Conservation (phyloP, 148 eudicot genomes). For the Vaccinium macrocarpon region DNA sequence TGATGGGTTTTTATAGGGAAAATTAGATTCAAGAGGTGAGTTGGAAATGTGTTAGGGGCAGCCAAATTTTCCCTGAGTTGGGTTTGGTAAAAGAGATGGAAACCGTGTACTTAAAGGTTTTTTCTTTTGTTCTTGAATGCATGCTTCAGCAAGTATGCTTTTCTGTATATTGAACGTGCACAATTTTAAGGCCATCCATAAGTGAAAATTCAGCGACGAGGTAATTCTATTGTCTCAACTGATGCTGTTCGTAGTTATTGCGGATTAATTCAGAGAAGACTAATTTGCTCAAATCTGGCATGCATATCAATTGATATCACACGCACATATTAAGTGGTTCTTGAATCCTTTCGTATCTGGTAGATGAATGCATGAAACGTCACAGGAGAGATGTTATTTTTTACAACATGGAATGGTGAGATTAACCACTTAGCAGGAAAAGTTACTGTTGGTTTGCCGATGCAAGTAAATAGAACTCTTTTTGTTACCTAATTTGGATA, state of each 20-base stretch:
- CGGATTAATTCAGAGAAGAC: not conserved
- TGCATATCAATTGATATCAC: not conserved
- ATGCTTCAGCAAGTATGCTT: not conserved
- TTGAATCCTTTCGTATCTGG: constrained; percentile 36
- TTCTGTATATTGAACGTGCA: constrained; percentile 72
- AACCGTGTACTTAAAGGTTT: no score
- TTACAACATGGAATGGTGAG: constrained; percentile 95
- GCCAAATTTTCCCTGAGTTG: no score
- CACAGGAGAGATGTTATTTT: constrained; percentile 83
- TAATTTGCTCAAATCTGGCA: not conserved
- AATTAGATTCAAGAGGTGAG: no score
- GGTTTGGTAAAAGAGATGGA: no score
- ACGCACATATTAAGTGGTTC: not conserved
- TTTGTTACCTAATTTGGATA: not conserved
- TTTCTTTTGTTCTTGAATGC: not conserved
- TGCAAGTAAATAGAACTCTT: not conserved
- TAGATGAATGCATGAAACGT: constrained; percentile 90
- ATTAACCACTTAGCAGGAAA: constrained; percentile 7
- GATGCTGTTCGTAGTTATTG: not conserved
- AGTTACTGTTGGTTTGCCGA: not conserved
- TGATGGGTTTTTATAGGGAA: no score
- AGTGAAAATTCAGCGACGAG: constrained; percentile 85
- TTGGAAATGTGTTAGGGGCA: no score
- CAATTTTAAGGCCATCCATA: constrained; percentile 80
- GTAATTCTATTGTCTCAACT: constrained; percentile 30